Conservation (phyloP, 2,329 filamentous ascomycete species). For the Fusarium marasasianum region DNA sequence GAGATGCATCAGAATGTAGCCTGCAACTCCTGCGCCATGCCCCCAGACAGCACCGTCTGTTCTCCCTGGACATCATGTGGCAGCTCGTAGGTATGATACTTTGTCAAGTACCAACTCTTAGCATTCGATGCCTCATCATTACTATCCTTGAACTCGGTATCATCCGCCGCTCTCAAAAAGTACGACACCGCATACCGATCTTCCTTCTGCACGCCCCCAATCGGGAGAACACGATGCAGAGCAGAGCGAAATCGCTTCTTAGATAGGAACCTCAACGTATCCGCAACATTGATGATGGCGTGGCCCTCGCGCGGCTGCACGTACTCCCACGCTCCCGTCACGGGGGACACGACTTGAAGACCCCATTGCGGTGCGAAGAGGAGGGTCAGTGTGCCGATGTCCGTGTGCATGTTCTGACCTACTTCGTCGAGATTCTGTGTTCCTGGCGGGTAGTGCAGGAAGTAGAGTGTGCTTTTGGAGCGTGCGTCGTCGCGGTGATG, state of each 20-base stretch:
- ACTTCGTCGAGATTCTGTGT: slow-evolving; percentile 2
- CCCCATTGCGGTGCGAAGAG: slow-evolving; percentile 22
- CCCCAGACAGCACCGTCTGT: background rate
- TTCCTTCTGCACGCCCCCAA: background rate
- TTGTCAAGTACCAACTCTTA: background rate
- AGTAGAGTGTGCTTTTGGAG: slow-evolving; percentile 20
- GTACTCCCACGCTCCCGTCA: slow-evolving; percentile 1
- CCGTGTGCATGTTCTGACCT: slow-evolving; percentile 24
- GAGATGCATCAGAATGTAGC: background rate
- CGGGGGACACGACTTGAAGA: slow-evolving; percentile 9
- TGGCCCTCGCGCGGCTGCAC: background rate
- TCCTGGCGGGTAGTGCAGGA: slow-evolving; percentile 10
- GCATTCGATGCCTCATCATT: background rate
- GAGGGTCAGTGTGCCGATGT: slow-evolving; percentile 11
- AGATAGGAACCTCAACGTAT: slow-evolving; percentile 17
- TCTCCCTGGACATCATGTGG: background rate
- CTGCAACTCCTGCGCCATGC: background rate
- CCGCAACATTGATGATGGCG: slow-evolving; percentile 2
- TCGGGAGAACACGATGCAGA: background rate
- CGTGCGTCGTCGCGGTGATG: slow-evolving; percentile 10
- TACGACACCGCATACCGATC: background rate
- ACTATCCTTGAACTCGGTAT: background rate
- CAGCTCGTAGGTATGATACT: background rate
- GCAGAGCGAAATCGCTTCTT: background rate
- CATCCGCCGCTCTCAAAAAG: background rate